Base-by-base conservation (phyloP, 2,329 filamentous ascomycete genomes). In the Capronia coronata region DNA sequence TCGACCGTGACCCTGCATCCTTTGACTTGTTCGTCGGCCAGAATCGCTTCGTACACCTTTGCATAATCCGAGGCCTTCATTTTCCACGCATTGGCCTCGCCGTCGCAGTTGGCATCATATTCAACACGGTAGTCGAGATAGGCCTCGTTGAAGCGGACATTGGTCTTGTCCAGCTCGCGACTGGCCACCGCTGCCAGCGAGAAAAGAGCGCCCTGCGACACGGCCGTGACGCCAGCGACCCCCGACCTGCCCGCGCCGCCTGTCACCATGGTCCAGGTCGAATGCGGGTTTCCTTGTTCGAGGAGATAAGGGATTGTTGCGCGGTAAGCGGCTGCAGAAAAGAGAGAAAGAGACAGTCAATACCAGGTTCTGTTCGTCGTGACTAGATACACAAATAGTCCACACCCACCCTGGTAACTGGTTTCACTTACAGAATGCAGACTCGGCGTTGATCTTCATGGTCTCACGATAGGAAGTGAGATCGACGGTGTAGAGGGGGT, bases 61-160 rank as follows among this genome's bases (percentile, higher is more conserved):
- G 54, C 48, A 32, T 60, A 62, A 13, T 58, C 55, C 9, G 54
- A 53, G 14, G 58, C 46, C n/a, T 35, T 54, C 11, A 55, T 51
- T 9, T 41, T 30, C 8, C 52, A 54, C 8, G 34, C 29, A 27
- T 53, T 10, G 9, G 40, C 49, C 6, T 59, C 60, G 32, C 32
- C 13, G 6, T 35, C 32, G 32, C 32, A 35, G 5, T 45, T 55
- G 2, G 48, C 57, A 46, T 67, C 63, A 2, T 59, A 61, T 9
- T 59, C 46, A 22, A 48, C 46, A 11, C 46, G 46, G 23, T 40
- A 58, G 40, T 32, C 55, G 1, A 71, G 63, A 45, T 66, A 69
- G n/a, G 69, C 58, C 49, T 71, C 69, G 46, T 69, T 68, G 57
- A 69, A 66, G 14, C 68, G 67, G 7, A 72, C 58, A 44, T 66